Evolutionary conservation across 208 protist species (phyloP).

Genomic region (Acanthamoeba royreba): DNA sequence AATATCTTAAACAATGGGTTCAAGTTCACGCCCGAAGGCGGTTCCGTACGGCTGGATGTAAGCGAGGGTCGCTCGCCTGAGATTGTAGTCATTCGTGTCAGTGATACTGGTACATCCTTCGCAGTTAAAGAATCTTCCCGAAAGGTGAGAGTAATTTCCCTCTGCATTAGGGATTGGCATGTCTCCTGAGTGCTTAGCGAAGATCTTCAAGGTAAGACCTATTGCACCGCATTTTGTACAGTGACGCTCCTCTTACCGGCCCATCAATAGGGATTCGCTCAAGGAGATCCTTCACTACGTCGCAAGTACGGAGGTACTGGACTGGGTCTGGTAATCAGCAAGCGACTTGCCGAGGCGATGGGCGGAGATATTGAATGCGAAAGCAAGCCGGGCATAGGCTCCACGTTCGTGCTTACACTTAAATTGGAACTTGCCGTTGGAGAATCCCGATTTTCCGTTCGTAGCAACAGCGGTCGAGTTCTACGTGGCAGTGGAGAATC

Average conservation of each 20-base stretch:
- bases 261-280: background rate
- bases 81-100: no score
- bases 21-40: constrained; percentile 38
- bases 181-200: background rate
- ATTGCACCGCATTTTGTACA: no score
- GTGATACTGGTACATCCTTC: no score
- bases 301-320: background rate
- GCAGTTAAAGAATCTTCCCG: no score
- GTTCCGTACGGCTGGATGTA: background rate
- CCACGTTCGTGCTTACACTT: constrained; percentile 11
- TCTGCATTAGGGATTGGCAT: constrained; percentile 69
- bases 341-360: background rate
- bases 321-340: constrained; percentile 19
- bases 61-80: background rate
- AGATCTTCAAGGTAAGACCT: constrained; percentile 46
- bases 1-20: background rate
- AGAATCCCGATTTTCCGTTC: no score
- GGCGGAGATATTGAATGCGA: background rate
- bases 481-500: no score
- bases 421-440: background rate
- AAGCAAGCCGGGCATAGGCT: background rate
- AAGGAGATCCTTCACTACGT: background rate
- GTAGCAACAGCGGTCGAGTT: no score
- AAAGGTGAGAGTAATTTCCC: no score
- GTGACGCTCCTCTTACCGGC: background rate